Evolutionary conservation across 2,329 filamentous ascomycete genomes (phyloP).

Genomic region (Xylogone sp.): DNA sequence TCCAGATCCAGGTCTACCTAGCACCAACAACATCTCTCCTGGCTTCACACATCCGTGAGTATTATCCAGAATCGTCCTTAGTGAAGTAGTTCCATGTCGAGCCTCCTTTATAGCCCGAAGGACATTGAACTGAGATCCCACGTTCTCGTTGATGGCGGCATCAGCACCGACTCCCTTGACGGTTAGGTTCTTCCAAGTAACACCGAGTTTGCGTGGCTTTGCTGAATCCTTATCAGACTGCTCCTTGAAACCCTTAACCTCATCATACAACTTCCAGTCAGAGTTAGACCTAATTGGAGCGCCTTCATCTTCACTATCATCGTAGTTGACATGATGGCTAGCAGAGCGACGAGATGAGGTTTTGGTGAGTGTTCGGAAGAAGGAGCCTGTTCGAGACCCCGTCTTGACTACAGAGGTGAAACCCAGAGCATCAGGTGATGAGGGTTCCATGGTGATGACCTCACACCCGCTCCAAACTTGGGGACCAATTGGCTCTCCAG

Average conservation of each 20-base stretch:
- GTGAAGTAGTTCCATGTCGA: constrained; percentile 53
- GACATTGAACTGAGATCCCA: constrained; percentile 22
- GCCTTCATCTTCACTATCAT: constrained; percentile 15
- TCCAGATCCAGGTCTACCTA: constrained; percentile 65
- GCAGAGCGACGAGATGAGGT: constrained; percentile 12
- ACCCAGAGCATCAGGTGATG: background rate
- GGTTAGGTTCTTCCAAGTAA: constrained; percentile 25
- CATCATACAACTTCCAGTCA: constrained; percentile 25
- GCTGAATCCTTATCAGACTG: constrained; percentile 52
- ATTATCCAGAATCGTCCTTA: constrained; percentile 62
- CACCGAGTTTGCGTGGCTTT: constrained; percentile 35
- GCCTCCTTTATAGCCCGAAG: constrained; percentile 29
- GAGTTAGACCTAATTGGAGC: constrained; percentile 14
- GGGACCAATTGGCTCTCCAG: too few relatives aligned
- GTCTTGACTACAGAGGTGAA: background rate
- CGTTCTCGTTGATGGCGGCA: constrained; percentile 24
- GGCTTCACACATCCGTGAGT: constrained; percentile 67
- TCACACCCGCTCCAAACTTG: background rate
- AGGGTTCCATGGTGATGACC: background rate
- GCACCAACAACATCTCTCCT: constrained; percentile 68
- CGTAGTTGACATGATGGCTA: constrained; percentile 10
- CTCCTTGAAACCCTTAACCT: constrained; percentile 15
- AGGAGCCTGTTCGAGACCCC: background rate
- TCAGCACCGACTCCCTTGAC: constrained; percentile 27
- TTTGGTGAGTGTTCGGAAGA: constrained; percentile 11